Conservation (phyloP, 306 rosid species). For the Benincasa hispida region DNA sequence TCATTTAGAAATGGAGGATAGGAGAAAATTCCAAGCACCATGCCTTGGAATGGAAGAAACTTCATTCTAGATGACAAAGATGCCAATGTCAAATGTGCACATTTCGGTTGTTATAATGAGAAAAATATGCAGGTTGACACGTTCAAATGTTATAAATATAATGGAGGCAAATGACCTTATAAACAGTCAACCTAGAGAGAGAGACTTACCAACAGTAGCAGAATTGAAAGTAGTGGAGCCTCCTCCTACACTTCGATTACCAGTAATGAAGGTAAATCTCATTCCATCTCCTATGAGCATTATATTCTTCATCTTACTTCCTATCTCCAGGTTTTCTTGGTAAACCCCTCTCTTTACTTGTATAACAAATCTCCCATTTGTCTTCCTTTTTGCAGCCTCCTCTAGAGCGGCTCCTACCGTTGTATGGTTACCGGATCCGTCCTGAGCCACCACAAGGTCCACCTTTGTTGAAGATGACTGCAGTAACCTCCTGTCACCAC, state of each 20-base stretch:
- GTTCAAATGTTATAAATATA: neutral
- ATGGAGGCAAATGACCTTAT: neutral
- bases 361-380: constrained; percentile 32
- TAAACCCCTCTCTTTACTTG: constrained; percentile 35
- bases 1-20: neutral
- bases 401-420: constrained; percentile 32
- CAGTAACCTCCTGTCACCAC: constrained; percentile 30
- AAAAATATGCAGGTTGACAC: neutral
- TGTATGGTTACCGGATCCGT: constrained; percentile 33
- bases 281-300: constrained; percentile 38
- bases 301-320: constrained; percentile 25
- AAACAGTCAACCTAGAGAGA: neutral
- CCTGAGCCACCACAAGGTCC: constrained; percentile 45
- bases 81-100: neutral
- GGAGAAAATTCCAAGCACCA: neutral
- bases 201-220: constrained; percentile 40
- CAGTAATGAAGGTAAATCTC: constrained; percentile 33
- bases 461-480: constrained; percentile 14
- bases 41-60: neutral
- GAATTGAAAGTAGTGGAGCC: constrained; percentile 47
- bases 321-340: constrained; percentile 33
- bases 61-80: neutral
- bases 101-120: neutral
- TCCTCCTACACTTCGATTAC: constrained; percentile 35
- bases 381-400: constrained; percentile 22